These are phyloP conservation scores for Rhizophagus clarus DNA, from an alignment of 192 early-diverging fungal species.

Conservation along the genomic window DNA sequence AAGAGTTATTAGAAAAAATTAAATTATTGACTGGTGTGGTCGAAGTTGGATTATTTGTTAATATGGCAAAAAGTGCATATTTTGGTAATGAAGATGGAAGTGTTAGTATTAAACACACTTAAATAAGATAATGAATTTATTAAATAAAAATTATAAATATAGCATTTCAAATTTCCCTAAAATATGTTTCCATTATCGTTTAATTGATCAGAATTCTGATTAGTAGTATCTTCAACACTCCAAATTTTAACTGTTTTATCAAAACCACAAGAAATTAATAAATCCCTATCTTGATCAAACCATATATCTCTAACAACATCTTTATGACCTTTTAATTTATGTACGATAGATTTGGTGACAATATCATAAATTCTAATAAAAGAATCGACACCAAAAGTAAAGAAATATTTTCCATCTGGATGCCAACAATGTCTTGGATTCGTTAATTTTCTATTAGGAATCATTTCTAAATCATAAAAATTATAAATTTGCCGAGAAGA, in stretches of 20 bases:
- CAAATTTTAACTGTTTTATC: constrained; percentile 62
- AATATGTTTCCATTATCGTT: too few relatives aligned
- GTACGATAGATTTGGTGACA: constrained; percentile 46
- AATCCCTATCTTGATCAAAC: constrained; percentile 49
- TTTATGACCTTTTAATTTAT: constrained; percentile 56
- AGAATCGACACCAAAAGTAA: constrained; percentile 65
- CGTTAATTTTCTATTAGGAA: constrained; percentile 58
- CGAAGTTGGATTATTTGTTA: constrained; percentile 91
- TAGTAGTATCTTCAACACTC: constrained; percentile 27
- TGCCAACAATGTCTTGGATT: constrained; percentile 69
- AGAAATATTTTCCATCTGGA: constrained; percentile 60
- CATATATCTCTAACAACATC: constrained; percentile 54
- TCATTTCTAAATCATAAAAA: constrained; percentile 52
- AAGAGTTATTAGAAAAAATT: constrained; percentile 47
- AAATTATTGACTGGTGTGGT: constrained; percentile 85
- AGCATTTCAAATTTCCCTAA: not conserved
- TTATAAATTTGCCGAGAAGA: constrained; percentile 56
- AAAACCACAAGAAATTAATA: constrained; percentile 59
- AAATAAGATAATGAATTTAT: not conserved
- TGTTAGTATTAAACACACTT: not conserved
- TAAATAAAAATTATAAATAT: not conserved
- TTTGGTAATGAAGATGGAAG: constrained; percentile 80
- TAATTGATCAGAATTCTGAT: too few relatives aligned
- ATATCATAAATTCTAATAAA: constrained; percentile 57
- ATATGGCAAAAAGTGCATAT: constrained; percentile 82